A percentile compares a stretch with the other conserved stretches of the same genome.
Conservation (phyloP, 192 early-diverging fungal genomes). For the Neocallimastix lanati region DNA sequence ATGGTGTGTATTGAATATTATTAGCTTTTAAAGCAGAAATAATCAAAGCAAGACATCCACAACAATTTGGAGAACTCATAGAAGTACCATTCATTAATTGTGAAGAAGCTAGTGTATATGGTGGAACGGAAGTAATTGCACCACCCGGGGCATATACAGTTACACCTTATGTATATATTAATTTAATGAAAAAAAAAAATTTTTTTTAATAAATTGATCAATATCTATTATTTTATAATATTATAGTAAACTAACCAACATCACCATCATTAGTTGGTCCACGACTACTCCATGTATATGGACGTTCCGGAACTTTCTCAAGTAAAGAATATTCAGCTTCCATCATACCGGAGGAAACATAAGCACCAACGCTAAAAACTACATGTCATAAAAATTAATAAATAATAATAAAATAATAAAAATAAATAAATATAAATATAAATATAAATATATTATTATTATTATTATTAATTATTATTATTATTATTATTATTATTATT, state of each 20-base stretch:
- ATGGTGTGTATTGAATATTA: conserved; percentile 52
- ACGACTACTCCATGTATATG: conserved; percentile 76
- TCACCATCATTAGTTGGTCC: conserved; percentile 76
- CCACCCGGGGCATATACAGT: conserved; percentile 56
- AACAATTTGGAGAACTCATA: conserved; percentile 83
- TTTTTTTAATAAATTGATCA: too few species aligned
- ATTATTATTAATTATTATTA: too few species aligned
- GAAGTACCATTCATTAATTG: conserved; percentile 83
- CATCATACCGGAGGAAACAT: conserved; percentile 66
- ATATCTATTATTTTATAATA: too few species aligned
- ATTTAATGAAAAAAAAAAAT: too few species aligned
- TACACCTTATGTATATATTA: too few species aligned
- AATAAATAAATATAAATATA: neutral
- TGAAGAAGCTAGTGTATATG: conserved; percentile 48
- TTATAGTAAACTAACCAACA: conserved; percentile 29
- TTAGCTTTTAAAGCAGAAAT: conserved; percentile 68
- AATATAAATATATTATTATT: too few species aligned
- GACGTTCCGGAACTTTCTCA: conserved; percentile 55
- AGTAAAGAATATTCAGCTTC: conserved; percentile 70
- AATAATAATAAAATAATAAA: too few species aligned
- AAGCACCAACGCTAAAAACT: conserved; percentile 85
- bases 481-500: too few species aligned
- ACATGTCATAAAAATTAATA: neutral
- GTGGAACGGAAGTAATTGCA: conserved; percentile 76
- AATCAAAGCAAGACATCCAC: conserved; percentile 69